Percentiles rank a stretch among this genome's conserved stretches.
These are phyloP conservation scores for Starmerella riodocensis DNA, from an alignment of 805 yeast species.

Conservation along the genomic window DNA sequence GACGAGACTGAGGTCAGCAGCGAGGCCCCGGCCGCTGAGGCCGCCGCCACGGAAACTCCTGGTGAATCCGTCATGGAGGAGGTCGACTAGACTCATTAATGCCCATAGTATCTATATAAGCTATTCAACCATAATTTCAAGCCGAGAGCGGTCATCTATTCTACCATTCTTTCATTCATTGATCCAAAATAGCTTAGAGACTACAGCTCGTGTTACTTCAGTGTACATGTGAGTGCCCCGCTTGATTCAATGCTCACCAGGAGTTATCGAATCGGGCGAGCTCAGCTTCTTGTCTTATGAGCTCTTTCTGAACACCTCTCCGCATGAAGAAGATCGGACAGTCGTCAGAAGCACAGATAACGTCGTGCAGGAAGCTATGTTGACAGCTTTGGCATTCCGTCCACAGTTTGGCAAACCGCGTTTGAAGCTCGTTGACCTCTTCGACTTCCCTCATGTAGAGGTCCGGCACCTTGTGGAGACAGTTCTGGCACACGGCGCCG, in stretches of 20 bases:
- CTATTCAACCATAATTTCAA: neutral
- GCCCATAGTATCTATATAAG: neutral
- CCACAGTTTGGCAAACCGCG: slow-evolving; percentile 80
- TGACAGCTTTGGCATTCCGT: slow-evolving; percentile 97
- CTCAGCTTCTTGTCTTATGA: slow-evolving; percentile 43
- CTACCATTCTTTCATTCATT: neutral
- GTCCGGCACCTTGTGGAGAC: slow-evolving; percentile 56
- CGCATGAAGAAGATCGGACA: slow-evolving; percentile 98
- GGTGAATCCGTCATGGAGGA: slow-evolving; percentile 98
- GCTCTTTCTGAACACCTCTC: slow-evolving; percentile 68
- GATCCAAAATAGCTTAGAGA: neutral
- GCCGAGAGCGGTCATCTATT: too few species aligned
- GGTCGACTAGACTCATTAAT: slow-evolving; percentile 54
- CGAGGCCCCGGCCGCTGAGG: slow-evolving; percentile 35
- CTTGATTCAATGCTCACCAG: too few species aligned
- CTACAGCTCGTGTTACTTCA: neutral
- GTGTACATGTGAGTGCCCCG: too few species aligned
- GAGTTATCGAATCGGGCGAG: slow-evolving; percentile 49
- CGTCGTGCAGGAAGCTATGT: slow-evolving; percentile 91
- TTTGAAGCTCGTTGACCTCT: slow-evolving; percentile 65
- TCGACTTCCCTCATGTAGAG: slow-evolving; percentile 71
- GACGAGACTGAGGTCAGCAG: slow-evolving; percentile 42
- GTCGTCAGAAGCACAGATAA: slow-evolving; percentile 84
- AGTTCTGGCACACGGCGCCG: slow-evolving; percentile 71
- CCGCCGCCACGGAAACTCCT: slow-evolving; percentile 37